Percentiles rank a stretch among this genome's conserved stretches.
These are phyloP conservation scores for Kandelia obovata DNA, from an alignment of 345 rosid genomes.

Conservation along the genomic window DNA sequence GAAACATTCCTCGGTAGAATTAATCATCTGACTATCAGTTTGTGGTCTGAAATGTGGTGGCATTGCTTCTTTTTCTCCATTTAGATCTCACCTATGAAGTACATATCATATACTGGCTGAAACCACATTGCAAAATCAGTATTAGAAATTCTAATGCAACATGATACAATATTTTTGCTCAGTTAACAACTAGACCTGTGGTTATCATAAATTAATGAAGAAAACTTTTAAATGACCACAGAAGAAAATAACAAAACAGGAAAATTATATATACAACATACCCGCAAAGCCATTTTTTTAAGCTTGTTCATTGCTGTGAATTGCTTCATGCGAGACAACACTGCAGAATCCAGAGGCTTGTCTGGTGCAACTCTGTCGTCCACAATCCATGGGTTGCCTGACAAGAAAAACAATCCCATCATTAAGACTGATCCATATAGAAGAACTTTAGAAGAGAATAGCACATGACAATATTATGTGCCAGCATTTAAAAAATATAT, in stretches of 20 bases:
- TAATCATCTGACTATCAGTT: too few relatives aligned
- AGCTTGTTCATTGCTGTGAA: constrained; percentile 95
- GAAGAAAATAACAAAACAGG: constrained; percentile 4
- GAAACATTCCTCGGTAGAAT: too few relatives aligned
- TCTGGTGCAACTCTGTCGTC: constrained; percentile 90
- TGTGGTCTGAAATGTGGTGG: background rate
- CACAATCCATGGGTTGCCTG: constrained; percentile 97
- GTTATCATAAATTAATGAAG: constrained; percentile 6
- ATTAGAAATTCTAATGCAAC: constrained; percentile 6
- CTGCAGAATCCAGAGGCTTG: constrained; percentile 93
- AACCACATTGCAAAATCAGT: background rate
- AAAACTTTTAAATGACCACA: background rate
- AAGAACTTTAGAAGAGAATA: constrained; percentile 1
- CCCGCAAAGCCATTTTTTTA: constrained; percentile 95
- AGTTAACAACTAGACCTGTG: background rate
- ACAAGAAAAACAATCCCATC: constrained; percentile 17
- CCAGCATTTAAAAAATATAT: too few relatives aligned
- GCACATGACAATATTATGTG: background rate
- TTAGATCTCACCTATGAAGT: background rate
- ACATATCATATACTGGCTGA: constrained; percentile 1
- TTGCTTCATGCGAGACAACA: constrained; percentile 82
- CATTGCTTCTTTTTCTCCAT: background rate
- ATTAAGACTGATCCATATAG: background rate
- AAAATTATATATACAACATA: constrained; percentile 28
- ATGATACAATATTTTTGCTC: background rate